These are phyloP conservation scores for Ustulina deusta DNA, from an alignment of 2,329 filamentous ascomycete genomes.

Conservation along the genomic window DNA sequence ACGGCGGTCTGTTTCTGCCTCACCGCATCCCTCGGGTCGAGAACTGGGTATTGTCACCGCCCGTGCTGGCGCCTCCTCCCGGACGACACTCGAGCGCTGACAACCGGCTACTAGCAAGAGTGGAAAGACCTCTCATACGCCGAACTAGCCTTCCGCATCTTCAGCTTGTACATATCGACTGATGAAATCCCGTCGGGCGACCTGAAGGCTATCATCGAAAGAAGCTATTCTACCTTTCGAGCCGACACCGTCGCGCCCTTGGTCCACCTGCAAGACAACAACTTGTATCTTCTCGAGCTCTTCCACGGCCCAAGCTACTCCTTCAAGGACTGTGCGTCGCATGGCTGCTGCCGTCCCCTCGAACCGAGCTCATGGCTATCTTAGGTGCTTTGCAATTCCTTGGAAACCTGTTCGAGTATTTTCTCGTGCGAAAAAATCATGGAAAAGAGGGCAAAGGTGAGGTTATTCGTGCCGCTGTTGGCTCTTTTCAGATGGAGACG, in stretches of 20 bases:
- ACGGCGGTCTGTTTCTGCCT: conserved; percentile 91
- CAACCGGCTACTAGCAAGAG: conserved; percentile 58
- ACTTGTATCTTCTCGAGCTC: conserved; percentile 88
- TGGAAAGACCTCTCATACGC: conserved; percentile 85
- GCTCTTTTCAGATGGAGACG: background rate
- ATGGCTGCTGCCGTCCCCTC: background rate
- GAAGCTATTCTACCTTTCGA: conserved; percentile 92
- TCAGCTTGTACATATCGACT: conserved; percentile 87
- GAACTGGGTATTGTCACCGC: conserved; percentile 55
- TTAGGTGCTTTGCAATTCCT: conserved; percentile 82
- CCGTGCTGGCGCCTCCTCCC: background rate
- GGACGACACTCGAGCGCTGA: conserved; percentile 7
- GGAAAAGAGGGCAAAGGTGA: conserved; percentile 68
- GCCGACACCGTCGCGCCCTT: conserved; percentile 81
- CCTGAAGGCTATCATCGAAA: conserved; percentile 83
- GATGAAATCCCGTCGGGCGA: conserved; percentile 84
- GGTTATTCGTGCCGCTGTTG: background rate
- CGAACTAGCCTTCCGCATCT: conserved; percentile 85
- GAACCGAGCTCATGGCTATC: conserved; percentile 21
- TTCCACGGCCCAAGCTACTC: conserved; percentile 97
- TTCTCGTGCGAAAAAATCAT: conserved; percentile 78
- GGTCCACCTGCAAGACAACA: conserved; percentile 79
- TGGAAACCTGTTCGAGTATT: conserved; percentile 96
- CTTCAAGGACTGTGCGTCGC: conserved; percentile 82
- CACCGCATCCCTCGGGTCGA: conserved; percentile 75